phyloP scores from a whole-genome alignment of 164 flowering plant genomes.

The Brasenia schreberi region DNA sequence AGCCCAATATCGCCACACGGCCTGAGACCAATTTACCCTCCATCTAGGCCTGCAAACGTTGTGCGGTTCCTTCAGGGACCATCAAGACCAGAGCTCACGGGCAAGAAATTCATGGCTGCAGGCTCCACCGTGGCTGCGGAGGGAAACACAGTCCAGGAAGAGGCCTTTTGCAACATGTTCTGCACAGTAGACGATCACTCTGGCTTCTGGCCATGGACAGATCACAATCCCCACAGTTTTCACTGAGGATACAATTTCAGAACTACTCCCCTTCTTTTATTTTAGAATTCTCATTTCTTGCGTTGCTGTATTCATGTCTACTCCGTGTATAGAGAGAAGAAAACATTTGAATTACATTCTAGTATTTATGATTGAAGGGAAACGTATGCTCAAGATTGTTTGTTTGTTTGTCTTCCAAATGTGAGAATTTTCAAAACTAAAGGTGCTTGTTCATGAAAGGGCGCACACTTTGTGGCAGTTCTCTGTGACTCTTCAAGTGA shows the following conservation, averaged over 20 bases:
- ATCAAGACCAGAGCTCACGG: conserved; percentile 24
- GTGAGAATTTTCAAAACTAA: too few species aligned
- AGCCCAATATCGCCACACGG: conserved; percentile 38
- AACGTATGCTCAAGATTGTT: too few species aligned
- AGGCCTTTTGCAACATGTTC: conserved; percentile 73
- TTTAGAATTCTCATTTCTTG: not conserved
- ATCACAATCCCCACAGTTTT: conserved; percentile 24
- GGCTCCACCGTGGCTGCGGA: not conserved
- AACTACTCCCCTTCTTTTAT: not conserved
- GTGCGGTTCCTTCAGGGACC: conserved; percentile 50
- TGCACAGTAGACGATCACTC: conserved; percentile 74
- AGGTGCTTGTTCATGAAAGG: too few species aligned
- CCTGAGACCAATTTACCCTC: conserved; percentile 21
- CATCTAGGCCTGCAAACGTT: conserved; percentile 22
- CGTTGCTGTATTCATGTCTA: conserved; percentile 1
- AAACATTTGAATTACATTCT: too few species aligned
- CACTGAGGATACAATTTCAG: not conserved
- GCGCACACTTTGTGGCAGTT: too few species aligned
- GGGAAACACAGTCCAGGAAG: conserved; percentile 46
- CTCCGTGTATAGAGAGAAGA: not conserved
- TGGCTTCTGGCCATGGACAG: conserved; percentile 94
- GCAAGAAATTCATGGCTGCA: conserved; percentile 13
- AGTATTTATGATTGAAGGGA: too few species aligned
- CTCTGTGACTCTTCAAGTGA: too few species aligned
- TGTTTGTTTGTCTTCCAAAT: too few species aligned